Percentiles rank a stretch among this genome's conserved stretches.
These are phyloP conservation scores for Auricularia sp. DNA, from an alignment of 768 basidiomycete species.

Conservation along the genomic window DNA sequence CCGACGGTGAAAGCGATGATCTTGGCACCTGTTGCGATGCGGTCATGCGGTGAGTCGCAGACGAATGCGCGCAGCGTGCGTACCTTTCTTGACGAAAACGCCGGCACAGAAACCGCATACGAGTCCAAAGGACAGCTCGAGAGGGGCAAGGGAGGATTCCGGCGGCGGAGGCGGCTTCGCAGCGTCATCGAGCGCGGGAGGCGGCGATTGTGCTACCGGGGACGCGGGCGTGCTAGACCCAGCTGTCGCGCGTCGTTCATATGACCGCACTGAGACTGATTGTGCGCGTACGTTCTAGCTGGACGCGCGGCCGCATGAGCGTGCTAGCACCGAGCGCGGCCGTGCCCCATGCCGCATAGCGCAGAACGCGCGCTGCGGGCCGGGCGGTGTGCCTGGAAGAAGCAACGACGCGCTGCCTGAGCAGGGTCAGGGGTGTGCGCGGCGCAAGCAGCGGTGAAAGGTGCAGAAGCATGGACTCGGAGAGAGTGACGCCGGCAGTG, in stretches of 20 bases:
- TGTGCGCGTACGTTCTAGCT: constrained; percentile 44
- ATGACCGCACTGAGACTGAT: constrained; percentile 5
- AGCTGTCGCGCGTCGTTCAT: constrained; percentile 9
- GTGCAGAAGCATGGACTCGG: not conserved
- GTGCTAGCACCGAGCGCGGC: constrained; percentile 37
- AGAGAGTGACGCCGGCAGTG: not conserved
- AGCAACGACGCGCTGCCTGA: not conserved
- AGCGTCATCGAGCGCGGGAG: not conserved
- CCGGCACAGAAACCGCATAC: constrained; percentile 84
- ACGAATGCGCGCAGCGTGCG: too few species aligned
- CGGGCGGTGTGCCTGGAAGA: not conserved
- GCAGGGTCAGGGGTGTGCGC: too few species aligned
- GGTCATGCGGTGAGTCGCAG: too few species aligned
- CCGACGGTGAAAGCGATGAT: constrained; percentile 78
- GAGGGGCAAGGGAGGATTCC: constrained; percentile 62
- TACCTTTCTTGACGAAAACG: constrained; percentile 92
- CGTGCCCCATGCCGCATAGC: constrained; percentile 26
- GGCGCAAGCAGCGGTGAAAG: not conserved
- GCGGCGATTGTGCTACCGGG: not conserved
- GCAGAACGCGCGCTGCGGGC: not conserved
- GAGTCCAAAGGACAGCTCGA: constrained; percentile 83
- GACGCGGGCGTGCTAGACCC: constrained; percentile 20
- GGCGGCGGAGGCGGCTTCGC: constrained; percentile 30
- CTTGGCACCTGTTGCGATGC: constrained; percentile 47
- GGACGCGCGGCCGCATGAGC: constrained; percentile 26